phyloP scores from a whole-genome alignment of 306 rosid species.

The Gastrolobium villosum region DNA sequence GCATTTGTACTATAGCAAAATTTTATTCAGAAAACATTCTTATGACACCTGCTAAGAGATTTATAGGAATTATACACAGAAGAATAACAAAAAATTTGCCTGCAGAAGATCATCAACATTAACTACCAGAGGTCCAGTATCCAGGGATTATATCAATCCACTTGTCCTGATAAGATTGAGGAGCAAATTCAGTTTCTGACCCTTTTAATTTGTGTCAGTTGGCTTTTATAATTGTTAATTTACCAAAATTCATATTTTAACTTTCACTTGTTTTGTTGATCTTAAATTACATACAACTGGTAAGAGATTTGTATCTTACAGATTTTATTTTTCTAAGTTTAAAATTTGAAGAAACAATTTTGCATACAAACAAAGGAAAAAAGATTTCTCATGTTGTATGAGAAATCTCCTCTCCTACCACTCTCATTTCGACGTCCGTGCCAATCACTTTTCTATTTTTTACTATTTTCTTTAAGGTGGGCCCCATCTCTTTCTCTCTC shows the following conservation, averaged over 20 bases:
- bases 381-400: too few relatives aligned
- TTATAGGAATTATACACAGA: background rate
- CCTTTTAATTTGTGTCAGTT: background rate
- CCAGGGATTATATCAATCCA: constrained; percentile 47
- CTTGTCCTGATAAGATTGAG: background rate
- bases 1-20: too few relatives aligned
- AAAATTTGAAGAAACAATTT: background rate
- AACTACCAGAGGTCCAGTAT: constrained; percentile 43
- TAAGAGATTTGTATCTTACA: background rate
- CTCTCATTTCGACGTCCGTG: too few relatives aligned
- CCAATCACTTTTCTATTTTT: too few relatives aligned
- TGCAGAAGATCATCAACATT: constrained; percentile 53
- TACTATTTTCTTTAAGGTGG: too few relatives aligned
- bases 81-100: constrained; percentile 41
- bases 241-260: background rate
- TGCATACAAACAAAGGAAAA: background rate
- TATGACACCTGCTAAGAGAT: background rate
- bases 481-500: too few relatives aligned
- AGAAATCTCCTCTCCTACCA: too few relatives aligned
- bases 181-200: background rate
- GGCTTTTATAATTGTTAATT: background rate
- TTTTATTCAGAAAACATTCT: too few relatives aligned
- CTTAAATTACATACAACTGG: background rate
- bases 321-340: background rate
- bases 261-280: background rate